Conservation (phyloP, 352 stramenopile species). For the Phytophthora aleatoria region DNA sequence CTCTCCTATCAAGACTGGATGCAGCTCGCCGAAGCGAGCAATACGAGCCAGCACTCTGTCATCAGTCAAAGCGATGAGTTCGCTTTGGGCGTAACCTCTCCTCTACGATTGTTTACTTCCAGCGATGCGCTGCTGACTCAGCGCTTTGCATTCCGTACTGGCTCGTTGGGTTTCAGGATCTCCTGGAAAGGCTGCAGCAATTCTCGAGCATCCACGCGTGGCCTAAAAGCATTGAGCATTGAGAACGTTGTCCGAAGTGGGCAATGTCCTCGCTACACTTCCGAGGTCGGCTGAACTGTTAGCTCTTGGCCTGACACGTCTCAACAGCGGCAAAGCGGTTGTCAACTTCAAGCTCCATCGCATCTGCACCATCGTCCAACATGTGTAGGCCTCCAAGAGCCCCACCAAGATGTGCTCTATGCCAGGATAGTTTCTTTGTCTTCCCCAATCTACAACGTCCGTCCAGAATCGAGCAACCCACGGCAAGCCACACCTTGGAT, state of each 20-base stretch:
- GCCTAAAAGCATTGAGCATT: neutral
- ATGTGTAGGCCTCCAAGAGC: neutral
- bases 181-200: too few relatives aligned
- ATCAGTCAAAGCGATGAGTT: conserved; percentile 1
- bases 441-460: conserved; percentile 7
- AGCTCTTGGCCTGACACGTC: neutral
- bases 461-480: conserved; percentile 24
- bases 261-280: neutral
- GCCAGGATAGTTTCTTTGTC: conserved; percentile 13
- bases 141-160: neutral
- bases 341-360: conserved; percentile 2
- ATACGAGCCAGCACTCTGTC: neutral
- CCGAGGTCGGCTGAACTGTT: neutral
- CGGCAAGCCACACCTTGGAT: conserved; percentile 21
- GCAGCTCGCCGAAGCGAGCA: conserved; percentile 28
- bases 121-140: neutral
- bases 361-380: neutral
- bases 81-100: conserved; percentile 1
- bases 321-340: neutral
- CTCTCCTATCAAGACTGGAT: conserved; percentile 32
- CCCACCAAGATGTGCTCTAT: conserved; percentile 17
- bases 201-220: too few relatives aligned
- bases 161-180: neutral
- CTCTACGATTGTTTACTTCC: neutral
- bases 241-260: neutral